phyloP scores from a whole-genome alignment of 2,329 filamentous ascomycete genomes.

The Colletotrichum theobromicola region DNA sequence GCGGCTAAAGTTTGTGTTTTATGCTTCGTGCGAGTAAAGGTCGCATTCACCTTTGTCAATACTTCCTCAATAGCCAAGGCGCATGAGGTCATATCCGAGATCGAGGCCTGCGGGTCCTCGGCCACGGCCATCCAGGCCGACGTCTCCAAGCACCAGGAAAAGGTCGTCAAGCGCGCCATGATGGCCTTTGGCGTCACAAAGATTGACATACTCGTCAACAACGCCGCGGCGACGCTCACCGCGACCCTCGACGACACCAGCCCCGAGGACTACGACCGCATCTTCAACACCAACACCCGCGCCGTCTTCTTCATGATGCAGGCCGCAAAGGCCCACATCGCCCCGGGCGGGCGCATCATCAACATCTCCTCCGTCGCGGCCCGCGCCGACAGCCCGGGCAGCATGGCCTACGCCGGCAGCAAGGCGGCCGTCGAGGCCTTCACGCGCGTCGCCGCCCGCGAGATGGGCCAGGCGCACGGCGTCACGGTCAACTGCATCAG shows the following conservation, averaged over 20 bases:
- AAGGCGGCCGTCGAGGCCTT: constrained; percentile 24
- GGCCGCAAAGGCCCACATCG: constrained; percentile 20
- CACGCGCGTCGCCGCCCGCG: constrained; percentile 22
- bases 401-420: constrained; percentile 24
- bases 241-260: constrained; percentile 21
- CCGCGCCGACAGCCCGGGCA: constrained; percentile 16
- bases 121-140: constrained; percentile 25
- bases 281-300: constrained; percentile 22
- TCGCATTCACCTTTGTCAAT: constrained; percentile 23
- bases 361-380: constrained; percentile 26
- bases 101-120: constrained; percentile 26
- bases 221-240: constrained; percentile 22
- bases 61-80: constrained; percentile 23
- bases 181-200: constrained; percentile 24
- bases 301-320: constrained; percentile 25
- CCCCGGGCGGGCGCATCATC: constrained; percentile 24
- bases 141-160: constrained; percentile 23
- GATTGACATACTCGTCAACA: constrained; percentile 25
- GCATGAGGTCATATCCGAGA: constrained; percentile 24
- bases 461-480: constrained; percentile 21
- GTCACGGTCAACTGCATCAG: constrained; percentile 24
- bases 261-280: constrained; percentile 22
- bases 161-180: constrained; percentile 22
- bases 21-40: constrained; percentile 8
- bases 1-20: constrained; percentile 4